A percentile compares a stretch with the other conserved stretches of the same genome.
Conservation (phyloP, 176 grass and related monocot species). For the Eremochloa ophiuroides region DNA sequence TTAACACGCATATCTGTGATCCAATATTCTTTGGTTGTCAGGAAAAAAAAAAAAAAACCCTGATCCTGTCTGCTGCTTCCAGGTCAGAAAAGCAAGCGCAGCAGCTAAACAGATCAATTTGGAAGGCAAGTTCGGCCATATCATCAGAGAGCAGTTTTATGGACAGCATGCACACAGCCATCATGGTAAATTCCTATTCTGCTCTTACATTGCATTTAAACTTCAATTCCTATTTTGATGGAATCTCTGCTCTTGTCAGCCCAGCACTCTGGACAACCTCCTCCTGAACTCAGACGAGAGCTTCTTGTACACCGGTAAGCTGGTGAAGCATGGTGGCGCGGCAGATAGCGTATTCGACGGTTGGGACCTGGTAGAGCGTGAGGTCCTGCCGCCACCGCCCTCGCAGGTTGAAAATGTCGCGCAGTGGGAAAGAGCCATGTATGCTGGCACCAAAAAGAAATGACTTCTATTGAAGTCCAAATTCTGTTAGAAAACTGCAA, state of each 20-base stretch:
- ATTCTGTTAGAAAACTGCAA: conserved; percentile 12
- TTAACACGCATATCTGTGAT: not conserved
- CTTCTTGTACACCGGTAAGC: conserved; percentile 51
- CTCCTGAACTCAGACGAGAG: conserved; percentile 59
- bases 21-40: conserved; percentile 7
- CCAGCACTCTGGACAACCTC: conserved; percentile 55
- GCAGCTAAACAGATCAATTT: conserved; percentile 61
- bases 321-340: conserved; percentile 20
- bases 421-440: conserved; percentile 81
- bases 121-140: conserved; percentile 61
- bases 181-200: conserved; percentile 36
- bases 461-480: not conserved
- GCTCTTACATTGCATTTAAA: not conserved
- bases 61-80: conserved; percentile 10
- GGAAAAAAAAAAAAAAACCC: conserved; percentile 2
- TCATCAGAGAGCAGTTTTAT: conserved; percentile 63
- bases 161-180: conserved; percentile 60
- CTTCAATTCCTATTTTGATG: conserved; percentile 9
- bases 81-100: conserved; percentile 74
- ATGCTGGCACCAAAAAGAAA: conserved; percentile 65
- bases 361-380: conserved; percentile 86
- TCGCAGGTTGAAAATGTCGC: conserved; percentile 60
- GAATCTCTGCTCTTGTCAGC: conserved; percentile 37
- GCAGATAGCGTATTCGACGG: conserved; percentile 53
- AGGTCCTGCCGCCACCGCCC: conserved; percentile 57